phyloP scores from a whole-genome alignment of 2,329 filamentous ascomycete genomes.

The Colletotrichum camelliae region DNA sequence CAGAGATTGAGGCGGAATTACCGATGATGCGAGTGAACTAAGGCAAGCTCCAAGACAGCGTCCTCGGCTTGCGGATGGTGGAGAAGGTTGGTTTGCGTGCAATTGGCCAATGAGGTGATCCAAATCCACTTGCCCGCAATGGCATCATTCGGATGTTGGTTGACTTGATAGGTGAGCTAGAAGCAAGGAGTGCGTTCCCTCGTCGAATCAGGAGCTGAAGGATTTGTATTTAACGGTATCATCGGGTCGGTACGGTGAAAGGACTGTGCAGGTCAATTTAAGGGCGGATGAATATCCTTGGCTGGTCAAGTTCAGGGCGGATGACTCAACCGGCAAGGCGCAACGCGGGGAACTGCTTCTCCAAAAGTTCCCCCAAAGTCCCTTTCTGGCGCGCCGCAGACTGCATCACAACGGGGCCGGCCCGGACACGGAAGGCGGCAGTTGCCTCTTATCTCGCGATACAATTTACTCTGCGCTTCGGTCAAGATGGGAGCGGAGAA shows the following conservation, averaged over 20 bases:
- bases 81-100: neutral
- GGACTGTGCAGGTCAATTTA: neutral
- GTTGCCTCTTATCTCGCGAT: neutral
- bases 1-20: neutral
- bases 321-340: slow-evolving; percentile 3
- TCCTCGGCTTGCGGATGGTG: neutral
- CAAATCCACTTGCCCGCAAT: neutral
- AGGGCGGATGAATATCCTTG: neutral
- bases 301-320: neutral
- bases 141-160: neutral
- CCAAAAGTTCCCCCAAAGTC: neutral
- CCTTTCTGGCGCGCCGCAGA: neutral
- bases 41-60: neutral
- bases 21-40: neutral
- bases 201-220: neutral
- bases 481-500: neutral
- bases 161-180: neutral
- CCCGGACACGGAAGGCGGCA: neutral
- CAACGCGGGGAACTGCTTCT: neutral
- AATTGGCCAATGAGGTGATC: neutral
- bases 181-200: neutral
- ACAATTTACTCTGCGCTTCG: neutral
- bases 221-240: neutral
- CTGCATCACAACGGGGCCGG: neutral
- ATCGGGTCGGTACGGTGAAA: neutral